phyloP scores from a whole-genome alignment of 2,329 filamentous ascomycete genomes.

The Ceratocystis eucalypticola region DNA sequence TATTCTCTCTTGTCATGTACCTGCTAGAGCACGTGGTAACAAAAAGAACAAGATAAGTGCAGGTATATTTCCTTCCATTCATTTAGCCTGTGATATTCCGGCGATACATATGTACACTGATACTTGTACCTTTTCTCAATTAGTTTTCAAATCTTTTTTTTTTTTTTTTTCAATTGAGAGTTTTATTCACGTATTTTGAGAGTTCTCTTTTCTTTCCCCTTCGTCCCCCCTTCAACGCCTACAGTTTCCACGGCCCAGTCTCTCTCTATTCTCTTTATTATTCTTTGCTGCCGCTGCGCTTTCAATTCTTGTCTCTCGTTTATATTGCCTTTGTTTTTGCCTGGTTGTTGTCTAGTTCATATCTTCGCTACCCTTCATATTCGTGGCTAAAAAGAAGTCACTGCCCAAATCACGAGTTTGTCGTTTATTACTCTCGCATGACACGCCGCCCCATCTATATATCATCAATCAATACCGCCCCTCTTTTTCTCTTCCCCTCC shows the following conservation, averaged over 20 bases:
- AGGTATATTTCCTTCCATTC: background rate
- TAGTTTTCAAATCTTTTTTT: background rate
- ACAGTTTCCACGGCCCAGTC: background rate
- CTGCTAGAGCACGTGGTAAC: too few relatives aligned
- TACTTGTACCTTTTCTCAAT: background rate
- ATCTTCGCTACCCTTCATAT: too few relatives aligned
- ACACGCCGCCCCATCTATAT: too few relatives aligned
- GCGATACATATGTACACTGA: background rate
- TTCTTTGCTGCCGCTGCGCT: background rate
- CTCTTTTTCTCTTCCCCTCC: background rate
- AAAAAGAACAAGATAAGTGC: background rate
- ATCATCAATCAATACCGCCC: background rate
- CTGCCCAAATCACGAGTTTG: too few relatives aligned
- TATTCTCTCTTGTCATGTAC: too few relatives aligned
- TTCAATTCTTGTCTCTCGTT: conserved; percentile 10
- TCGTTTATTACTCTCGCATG: too few relatives aligned
- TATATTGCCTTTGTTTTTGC: background rate
- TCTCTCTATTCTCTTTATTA: background rate
- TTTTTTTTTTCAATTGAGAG: background rate
- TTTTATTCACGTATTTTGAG: conserved; percentile 3
- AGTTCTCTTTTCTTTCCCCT: background rate
- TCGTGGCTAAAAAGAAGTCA: too few relatives aligned
- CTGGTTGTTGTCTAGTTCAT: background rate
- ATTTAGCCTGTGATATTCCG: conserved; percentile 8
- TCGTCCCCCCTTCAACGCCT: background rate